Base-by-base conservation (phyloP, 768 basidiomycete genomes). In the Boletellus ananiceps region DNA sequence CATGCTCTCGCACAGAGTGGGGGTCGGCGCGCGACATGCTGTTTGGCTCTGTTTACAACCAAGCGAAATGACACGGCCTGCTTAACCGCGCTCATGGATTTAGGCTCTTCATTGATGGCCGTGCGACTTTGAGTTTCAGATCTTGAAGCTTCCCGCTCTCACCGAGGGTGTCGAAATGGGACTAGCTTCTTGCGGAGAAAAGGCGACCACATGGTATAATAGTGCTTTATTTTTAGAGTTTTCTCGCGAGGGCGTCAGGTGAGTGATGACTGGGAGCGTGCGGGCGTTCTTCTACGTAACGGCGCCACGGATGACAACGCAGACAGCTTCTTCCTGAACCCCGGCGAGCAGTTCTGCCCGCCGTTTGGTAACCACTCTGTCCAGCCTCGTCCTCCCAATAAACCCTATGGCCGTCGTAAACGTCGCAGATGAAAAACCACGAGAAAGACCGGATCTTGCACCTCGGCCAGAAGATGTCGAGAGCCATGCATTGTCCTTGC, bases 1-100 rank as follows among this genome's bases (percentile, higher is more conserved):
- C 14, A 8, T 52, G 46, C 40, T 49, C 18, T 31, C n/a, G 46
- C 18, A 29, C 37, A 3, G 19, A 4, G 27, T 29, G 27, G 27
- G 8, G 54, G 34, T 64, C 61, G 31, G 55, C 34, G 33, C 74
- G 74, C 9, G 69, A 69, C 73, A 73, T 74, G 47, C 11, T 14
- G 33, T 57, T 57, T 57, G 36, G 31, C 11, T 31, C 13, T 60
- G 9, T 59, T 58, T 56, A 32, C 23, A 15, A 9, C 14, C 13
- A 4, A 19, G n/a, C n/a, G n/a, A n/a, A n/a, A n/a, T n/a, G n/a
- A n/a, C n/a, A 29, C 7, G 29, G 29, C 29, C 29, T 11, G 11
- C 29, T 11, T 29, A 29, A 29, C 29, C 29, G 9, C 29, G 29
- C 8, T 29, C 29, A 29, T 29, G 29, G 29, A 6, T 29, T 29